A percentile compares a stretch with the other conserved stretches of the same genome.
These are phyloP conservation scores for Avena atlantica DNA, from an alignment of 176 grass and related monocot genomes.

Conservation along the genomic window DNA sequence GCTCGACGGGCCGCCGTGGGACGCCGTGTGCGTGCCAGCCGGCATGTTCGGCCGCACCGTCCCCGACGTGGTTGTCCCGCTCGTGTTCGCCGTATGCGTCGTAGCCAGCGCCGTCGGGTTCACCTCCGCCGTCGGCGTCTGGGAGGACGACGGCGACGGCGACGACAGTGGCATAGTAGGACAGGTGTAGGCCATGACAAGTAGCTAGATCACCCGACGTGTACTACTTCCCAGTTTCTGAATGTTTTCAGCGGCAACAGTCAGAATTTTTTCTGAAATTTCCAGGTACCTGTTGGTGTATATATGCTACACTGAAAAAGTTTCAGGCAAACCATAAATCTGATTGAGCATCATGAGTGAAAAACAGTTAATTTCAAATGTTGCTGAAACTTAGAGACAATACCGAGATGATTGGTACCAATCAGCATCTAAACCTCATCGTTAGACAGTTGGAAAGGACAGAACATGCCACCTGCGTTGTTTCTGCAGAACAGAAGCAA, in stretches of 20 bases:
- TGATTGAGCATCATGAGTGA: too few relatives aligned
- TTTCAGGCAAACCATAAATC: too few relatives aligned
- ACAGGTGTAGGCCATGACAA: not conserved
- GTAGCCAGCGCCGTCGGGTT: conserved; percentile 48
- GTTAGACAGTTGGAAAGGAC: too few relatives aligned
- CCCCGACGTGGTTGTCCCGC: conserved; percentile 60
- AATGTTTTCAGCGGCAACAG: not conserved
- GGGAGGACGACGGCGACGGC: conserved; percentile 54
- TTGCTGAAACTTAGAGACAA: too few relatives aligned
- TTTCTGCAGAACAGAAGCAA: too few relatives aligned
- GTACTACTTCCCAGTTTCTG: not conserved
- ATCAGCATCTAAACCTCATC: too few relatives aligned
- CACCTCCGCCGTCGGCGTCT: conserved; percentile 66
- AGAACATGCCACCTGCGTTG: too few relatives aligned
- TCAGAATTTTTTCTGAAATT: not conserved
- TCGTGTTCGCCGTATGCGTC: conserved; percentile 62
- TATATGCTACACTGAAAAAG: too few relatives aligned
- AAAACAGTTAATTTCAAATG: too few relatives aligned
- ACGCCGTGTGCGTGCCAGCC: conserved; percentile 64
- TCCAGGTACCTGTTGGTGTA: not conserved
- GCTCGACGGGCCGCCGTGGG: conserved; percentile 63
- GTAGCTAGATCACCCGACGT: not conserved
- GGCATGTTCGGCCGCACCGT: conserved; percentile 49
- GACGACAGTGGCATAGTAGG: not conserved
- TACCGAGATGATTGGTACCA: too few relatives aligned